Conservation (phyloP, 2,329 filamentous ascomycete species). For the Botrytis deweyae region DNA sequence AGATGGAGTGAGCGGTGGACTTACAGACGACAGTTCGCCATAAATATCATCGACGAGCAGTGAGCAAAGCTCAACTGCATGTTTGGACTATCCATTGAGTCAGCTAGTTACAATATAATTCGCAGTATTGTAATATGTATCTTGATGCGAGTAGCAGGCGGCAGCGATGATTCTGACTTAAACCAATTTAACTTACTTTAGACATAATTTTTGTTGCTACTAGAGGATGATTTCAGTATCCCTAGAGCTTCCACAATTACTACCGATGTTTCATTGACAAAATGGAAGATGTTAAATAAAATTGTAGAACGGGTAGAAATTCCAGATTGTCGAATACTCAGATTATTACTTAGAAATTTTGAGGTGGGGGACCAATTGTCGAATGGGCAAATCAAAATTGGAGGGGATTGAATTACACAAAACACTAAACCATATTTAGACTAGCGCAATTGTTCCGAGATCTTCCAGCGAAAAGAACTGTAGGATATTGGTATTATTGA, state of each 20-base stretch:
- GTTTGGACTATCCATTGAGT: constrained; percentile 55
- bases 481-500: constrained; percentile 23
- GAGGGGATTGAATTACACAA: constrained; percentile 9
- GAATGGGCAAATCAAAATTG: constrained; percentile 16
- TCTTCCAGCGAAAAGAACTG: constrained; percentile 27
- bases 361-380: constrained; percentile 19
- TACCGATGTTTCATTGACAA: constrained; percentile 53
- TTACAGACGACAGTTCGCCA: constrained; percentile 88
- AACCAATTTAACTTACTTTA: constrained; percentile 49
- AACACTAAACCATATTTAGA: neutral
- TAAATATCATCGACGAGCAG: constrained; percentile 86
- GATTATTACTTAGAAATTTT: constrained; percentile 21
- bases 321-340: constrained; percentile 12
- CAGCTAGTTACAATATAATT: neutral
- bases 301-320: constrained; percentile 10
- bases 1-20: constrained; percentile 39
- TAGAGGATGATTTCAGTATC: constrained; percentile 75
- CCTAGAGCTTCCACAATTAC: constrained; percentile 71
- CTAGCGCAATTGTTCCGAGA: constrained; percentile 22
- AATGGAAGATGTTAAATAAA: neutral
- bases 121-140: constrained; percentile 1
- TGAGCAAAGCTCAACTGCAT: constrained; percentile 83
- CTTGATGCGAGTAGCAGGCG: constrained; percentile 31
- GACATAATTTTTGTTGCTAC: constrained; percentile 57
- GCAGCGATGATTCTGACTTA: constrained; percentile 23